phyloP scores from a whole-genome alignment of 2,329 filamentous ascomycete genomes.

The Monosporascus sp. region DNA sequence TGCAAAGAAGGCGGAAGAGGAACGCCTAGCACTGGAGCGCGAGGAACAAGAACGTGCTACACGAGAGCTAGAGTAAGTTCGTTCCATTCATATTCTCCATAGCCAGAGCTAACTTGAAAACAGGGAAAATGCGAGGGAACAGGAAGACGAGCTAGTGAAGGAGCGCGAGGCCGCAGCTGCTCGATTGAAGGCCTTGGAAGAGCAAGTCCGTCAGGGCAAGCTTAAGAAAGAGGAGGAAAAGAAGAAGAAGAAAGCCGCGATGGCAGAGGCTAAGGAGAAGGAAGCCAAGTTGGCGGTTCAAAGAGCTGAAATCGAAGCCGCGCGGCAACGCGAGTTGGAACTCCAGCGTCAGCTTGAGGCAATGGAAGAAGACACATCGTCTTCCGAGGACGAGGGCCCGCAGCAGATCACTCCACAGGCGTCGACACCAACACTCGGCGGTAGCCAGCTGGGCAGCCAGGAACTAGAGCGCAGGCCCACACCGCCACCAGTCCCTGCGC shows the following conservation, averaged over 20 bases:
- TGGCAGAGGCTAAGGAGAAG: conserved; percentile 81
- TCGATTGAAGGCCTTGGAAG: conserved; percentile 82
- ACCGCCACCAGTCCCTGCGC: conserved; percentile 42
- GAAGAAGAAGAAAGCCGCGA: conserved; percentile 80
- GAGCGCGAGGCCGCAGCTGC: conserved; percentile 78
- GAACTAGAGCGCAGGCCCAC: conserved; percentile 49
- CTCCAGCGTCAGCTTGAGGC: conserved; percentile 80
- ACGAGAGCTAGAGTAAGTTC: conserved; percentile 74
- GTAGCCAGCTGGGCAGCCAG: conserved; percentile 47
- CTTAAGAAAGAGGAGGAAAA: conserved; percentile 96
- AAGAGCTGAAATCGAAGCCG: conserved; percentile 86
- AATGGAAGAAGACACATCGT: conserved; percentile 66
- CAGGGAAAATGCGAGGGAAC: conserved; percentile 67
- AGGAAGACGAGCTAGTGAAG: conserved; percentile 74
- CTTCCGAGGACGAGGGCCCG: conserved; percentile 75
- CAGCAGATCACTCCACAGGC: conserved; percentile 61
- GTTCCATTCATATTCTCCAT: background rate
- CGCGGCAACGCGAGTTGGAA: conserved; percentile 83
- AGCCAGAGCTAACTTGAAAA: conserved; percentile 11
- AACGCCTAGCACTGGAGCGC: conserved; percentile 64
- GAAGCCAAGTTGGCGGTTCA: conserved; percentile 79
- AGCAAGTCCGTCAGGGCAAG: conserved; percentile 90
- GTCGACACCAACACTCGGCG: conserved; percentile 50
- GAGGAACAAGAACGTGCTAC: conserved; percentile 70
- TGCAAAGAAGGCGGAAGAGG: conserved; percentile 58